These are phyloP conservation scores for Lizonia empirigonia DNA, from an alignment of 2,329 filamentous ascomycete species.

Conservation along the genomic window DNA sequence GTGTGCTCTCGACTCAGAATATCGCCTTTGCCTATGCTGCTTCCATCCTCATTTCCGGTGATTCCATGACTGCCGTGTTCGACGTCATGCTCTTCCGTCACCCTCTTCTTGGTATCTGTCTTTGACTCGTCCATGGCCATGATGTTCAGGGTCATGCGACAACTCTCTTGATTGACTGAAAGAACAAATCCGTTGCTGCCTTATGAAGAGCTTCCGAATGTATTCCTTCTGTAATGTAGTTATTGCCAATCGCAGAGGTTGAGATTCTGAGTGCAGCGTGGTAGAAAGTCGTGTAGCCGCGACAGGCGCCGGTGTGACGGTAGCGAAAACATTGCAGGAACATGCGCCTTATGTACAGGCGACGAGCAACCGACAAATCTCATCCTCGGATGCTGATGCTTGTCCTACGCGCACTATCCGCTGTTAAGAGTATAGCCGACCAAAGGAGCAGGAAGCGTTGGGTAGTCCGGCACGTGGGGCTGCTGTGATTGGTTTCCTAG, in stretches of 20 bases:
- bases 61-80: constrained; percentile 6
- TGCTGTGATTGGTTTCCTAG: constrained; percentile 3
- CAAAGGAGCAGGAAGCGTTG: constrained; percentile 3
- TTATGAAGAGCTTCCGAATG: not conserved
- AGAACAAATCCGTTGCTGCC: too few species aligned
- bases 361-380: not conserved
- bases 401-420: constrained; percentile 7
- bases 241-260: not conserved
- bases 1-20: constrained; percentile 63
- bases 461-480: constrained; percentile 6
- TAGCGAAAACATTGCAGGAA: constrained; percentile 1
- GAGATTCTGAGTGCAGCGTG: not conserved
- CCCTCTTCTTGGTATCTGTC: constrained; percentile 9
- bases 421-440: constrained; percentile 2
- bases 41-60: constrained; percentile 14
- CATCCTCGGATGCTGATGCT: constrained; percentile 4
- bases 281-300: too few species aligned
- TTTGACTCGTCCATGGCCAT: constrained; percentile 1
- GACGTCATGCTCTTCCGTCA: constrained; percentile 14
- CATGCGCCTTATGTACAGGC: constrained; percentile 4
- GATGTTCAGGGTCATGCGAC: not conserved
- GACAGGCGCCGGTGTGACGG: not conserved
- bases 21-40: constrained; percentile 51
- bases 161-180: not conserved
- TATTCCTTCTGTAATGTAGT: not conserved